Percentiles rank a stretch among this genome's conserved stretches.
Conservation (phyloP, 306 rosid genomes). For the Erythrophleum fordii region DNA sequence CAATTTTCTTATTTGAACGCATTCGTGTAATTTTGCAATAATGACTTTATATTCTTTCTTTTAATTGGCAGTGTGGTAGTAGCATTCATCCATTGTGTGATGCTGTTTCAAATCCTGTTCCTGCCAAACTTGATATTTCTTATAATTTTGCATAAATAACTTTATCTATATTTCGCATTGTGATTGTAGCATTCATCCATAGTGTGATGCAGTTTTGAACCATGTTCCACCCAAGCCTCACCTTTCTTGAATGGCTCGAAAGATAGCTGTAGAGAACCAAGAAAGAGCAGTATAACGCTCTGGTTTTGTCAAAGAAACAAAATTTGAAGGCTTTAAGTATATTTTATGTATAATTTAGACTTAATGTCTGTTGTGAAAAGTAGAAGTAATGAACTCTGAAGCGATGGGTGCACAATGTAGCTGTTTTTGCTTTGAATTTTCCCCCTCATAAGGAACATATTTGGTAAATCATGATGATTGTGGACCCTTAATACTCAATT, state of each 20-base stretch:
- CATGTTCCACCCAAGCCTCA: not conserved
- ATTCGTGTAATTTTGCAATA: not conserved
- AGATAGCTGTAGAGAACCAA: slow-evolving; percentile 17
- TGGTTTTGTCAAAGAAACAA: not conserved
- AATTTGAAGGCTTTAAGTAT: not conserved
- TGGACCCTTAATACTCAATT: too few relatives aligned
- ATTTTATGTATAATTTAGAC: not conserved
- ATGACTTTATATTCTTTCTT: not conserved
- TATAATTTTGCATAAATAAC: not conserved
- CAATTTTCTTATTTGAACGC: not conserved
- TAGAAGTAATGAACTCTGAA: not conserved
- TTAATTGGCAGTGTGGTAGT: not conserved
- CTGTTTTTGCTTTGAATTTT: not conserved
- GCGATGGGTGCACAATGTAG: not conserved
- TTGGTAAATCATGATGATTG: not conserved
- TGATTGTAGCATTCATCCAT: not conserved
- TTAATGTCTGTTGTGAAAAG: not conserved
- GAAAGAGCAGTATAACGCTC: slow-evolving; percentile 11
- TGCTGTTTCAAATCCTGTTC: not conserved
- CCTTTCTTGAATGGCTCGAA: slow-evolving; percentile 2
- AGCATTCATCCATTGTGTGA: not conserved
- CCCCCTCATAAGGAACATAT: not conserved
- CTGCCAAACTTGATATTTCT: not conserved
- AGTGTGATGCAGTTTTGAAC: not conserved
- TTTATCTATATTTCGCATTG: not conserved